Evolutionary conservation across 352 stramenopile species (phyloP).

Genomic region (Pythium apleroticum): DNA sequence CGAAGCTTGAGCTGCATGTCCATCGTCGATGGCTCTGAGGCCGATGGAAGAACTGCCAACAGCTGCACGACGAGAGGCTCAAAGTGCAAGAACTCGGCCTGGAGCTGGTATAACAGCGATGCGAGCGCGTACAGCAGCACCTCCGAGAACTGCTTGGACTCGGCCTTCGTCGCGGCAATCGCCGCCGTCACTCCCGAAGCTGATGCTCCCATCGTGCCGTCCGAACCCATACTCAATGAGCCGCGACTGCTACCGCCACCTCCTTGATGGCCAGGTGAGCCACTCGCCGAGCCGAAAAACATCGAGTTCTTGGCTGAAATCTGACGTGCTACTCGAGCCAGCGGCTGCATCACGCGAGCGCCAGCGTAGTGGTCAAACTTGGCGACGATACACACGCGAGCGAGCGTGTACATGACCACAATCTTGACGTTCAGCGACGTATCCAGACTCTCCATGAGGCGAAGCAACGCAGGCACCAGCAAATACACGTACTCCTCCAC

Average conservation of each 20-base stretch:
- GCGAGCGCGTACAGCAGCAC: slow-evolving; percentile 75
- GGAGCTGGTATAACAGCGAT: slow-evolving; percentile 72
- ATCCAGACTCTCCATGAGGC: slow-evolving; percentile 91
- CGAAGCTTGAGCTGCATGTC: slow-evolving; percentile 52
- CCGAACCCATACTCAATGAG: neutral
- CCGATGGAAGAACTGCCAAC: slow-evolving; percentile 52
- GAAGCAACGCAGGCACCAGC: slow-evolving; percentile 91
- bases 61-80: slow-evolving; percentile 69
- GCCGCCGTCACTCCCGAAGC: slow-evolving; percentile 24
- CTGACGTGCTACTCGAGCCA: slow-evolving; percentile 74
- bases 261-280: neutral
- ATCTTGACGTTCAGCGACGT: slow-evolving; percentile 80
- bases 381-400: slow-evolving; percentile 59
- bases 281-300: slow-evolving; percentile 57
- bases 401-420: slow-evolving; percentile 67
- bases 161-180: slow-evolving; percentile 61
- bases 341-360: slow-evolving; percentile 62
- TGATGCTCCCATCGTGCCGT: neutral
- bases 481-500: slow-evolving; percentile 95
- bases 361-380: slow-evolving; percentile 83
- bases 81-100: slow-evolving; percentile 73
- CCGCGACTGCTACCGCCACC: neutral
- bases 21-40: slow-evolving; percentile 33
- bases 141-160: slow-evolving; percentile 72
- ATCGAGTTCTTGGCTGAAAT: slow-evolving; percentile 64